Evolutionary conservation across 352 stramenopile species (phyloP).

Genomic region (Pythium grandisporangium): DNA sequence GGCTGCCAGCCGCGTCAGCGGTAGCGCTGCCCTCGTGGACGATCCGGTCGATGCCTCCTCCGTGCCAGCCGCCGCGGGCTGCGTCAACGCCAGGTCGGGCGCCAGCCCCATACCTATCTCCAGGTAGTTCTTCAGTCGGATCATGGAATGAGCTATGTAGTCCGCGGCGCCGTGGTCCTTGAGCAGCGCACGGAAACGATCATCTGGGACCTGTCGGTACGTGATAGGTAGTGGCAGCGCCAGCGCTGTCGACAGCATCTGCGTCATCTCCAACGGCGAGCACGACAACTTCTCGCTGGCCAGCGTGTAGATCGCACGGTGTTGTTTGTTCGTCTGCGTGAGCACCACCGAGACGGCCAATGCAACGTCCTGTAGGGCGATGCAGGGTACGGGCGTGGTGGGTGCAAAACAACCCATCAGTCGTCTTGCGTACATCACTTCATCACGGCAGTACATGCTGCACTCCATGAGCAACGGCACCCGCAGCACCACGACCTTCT

Average conservation of each 20-base stretch:
- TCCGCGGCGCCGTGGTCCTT: slow-evolving; percentile 38
- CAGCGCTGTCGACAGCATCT: slow-evolving; percentile 23
- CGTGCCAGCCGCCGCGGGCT: not conserved
- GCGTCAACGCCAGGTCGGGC: not conserved
- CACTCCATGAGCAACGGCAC: slow-evolving; percentile 74
- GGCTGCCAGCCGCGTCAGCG: slow-evolving; percentile 20
- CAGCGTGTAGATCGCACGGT: slow-evolving; percentile 44
- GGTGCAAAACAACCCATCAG: slow-evolving; percentile 40
- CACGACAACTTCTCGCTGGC: slow-evolving; percentile 26
- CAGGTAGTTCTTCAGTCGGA: slow-evolving; percentile 38
- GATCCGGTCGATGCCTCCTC: not conserved
- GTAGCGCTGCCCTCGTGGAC: slow-evolving; percentile 2
- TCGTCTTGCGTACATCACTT: slow-evolving; percentile 58
- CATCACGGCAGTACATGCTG: slow-evolving; percentile 62
- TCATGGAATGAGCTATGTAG: slow-evolving; percentile 36
- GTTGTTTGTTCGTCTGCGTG: slow-evolving; percentile 24
- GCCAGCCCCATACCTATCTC: slow-evolving; percentile 10
- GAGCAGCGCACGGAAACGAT: slow-evolving; percentile 27
- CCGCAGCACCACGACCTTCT: slow-evolving; percentile 47
- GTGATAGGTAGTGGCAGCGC: slow-evolving; percentile 33
- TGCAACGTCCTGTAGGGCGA: slow-evolving; percentile 56
- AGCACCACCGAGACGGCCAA: slow-evolving; percentile 41
- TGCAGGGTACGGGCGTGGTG: slow-evolving; percentile 46
- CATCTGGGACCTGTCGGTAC: slow-evolving; percentile 39
- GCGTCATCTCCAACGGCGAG: slow-evolving; percentile 32